These are phyloP conservation scores for Cornus kousa DNA, from an alignment of 148 eudicot species.

Conservation along the genomic window DNA sequence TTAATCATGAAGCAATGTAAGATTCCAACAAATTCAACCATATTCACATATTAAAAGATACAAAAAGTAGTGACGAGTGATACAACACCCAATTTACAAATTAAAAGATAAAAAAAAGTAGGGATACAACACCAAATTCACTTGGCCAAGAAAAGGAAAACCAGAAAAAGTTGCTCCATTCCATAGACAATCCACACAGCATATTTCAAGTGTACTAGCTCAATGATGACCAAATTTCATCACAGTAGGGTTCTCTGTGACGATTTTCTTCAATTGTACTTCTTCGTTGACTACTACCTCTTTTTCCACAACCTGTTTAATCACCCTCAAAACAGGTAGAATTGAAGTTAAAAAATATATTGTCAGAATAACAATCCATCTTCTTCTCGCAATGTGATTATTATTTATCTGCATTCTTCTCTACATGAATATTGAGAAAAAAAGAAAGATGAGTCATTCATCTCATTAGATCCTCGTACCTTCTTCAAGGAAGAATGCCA, in stretches of 20 bases:
- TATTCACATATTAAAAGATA: neutral
- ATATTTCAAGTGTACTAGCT: neutral
- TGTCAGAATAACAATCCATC: constrained; percentile 1
- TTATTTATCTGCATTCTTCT: neutral
- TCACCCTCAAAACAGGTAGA: neutral
- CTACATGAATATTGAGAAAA: neutral
- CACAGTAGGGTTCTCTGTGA: neutral
- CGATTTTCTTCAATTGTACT: neutral
- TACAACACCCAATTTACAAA: neutral
- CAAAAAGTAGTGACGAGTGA: neutral
- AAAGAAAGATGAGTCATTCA: neutral
- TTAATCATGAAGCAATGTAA: too few species aligned
- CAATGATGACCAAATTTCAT: neutral
- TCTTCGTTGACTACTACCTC: neutral
- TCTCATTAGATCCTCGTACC: neutral
- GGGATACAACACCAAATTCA: neutral
- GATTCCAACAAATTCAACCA: neutral
- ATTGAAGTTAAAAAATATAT: neutral
- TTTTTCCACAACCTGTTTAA: neutral
- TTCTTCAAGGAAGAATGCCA: constrained; percentile 5
- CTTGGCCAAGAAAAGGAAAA: neutral
- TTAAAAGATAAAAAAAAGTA: too few species aligned
- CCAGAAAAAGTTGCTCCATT: neutral
- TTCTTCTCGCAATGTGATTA: neutral
- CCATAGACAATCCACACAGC: neutral